A percentile compares a stretch with the other conserved stretches of the same genome.
Evolutionary conservation across 2,329 filamentous ascomycete genomes (phyloP).

Genomic region (Aspergillus costaricaensis): DNA sequence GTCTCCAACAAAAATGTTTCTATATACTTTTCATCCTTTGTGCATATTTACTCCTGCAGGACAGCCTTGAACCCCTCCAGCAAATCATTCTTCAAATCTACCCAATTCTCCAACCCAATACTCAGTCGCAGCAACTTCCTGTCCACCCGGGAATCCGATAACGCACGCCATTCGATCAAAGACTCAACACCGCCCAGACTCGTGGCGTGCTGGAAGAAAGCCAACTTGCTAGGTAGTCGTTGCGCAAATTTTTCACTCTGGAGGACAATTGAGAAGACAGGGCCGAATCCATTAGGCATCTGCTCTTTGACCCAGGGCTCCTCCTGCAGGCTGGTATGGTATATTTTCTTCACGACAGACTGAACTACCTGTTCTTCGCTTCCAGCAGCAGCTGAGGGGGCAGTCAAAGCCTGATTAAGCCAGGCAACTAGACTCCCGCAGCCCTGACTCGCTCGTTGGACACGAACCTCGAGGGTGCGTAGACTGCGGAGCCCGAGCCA

Average conservation of each 20-base stretch:
- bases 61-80: conserved; percentile 59
- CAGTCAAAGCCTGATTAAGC: conserved; percentile 58
- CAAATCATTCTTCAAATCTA: conserved; percentile 79
- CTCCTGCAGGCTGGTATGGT: conserved; percentile 79
- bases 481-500: conserved; percentile 89
- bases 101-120: conserved; percentile 79
- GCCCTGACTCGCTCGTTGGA: conserved; percentile 72
- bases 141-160: conserved; percentile 76
- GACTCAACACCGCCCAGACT: conserved; percentile 93
- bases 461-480: conserved; percentile 80
- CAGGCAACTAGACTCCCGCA: conserved; percentile 71
- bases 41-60: neutral
- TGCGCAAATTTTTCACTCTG: conserved; percentile 62
- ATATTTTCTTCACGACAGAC: conserved; percentile 61
- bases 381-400: conserved; percentile 38
- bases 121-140: conserved; percentile 74
- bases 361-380: conserved; percentile 50
- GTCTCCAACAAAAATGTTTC: too few species aligned
- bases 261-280: conserved; percentile 78
- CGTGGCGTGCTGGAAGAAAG: conserved; percentile 89
- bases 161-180: conserved; percentile 90
- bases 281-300: conserved; percentile 88
- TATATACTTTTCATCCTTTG: neutral
- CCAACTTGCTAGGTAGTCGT: conserved; percentile 72
- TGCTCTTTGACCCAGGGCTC: conserved; percentile 75